Percentiles rank a stretch among this genome's conserved stretches.
Conservation (phyloP, 768 basidiomycete species). For the Tephrocybe rancida region DNA sequence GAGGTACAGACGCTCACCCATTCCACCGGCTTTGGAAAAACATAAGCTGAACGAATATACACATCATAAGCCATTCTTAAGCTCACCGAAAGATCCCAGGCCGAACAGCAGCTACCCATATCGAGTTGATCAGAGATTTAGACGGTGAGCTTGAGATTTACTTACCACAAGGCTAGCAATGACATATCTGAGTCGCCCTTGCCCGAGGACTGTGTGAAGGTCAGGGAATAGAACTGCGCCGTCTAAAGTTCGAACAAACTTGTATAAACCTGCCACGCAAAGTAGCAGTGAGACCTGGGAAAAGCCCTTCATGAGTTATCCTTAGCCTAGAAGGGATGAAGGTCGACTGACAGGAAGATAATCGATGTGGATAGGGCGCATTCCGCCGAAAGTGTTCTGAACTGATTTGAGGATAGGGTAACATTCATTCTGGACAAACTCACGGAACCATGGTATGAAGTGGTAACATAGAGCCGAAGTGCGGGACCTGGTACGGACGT, state of each 20-base stretch:
- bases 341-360: conserved; percentile 31
- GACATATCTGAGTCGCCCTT: no score
- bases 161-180: no score
- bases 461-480: conserved; percentile 33
- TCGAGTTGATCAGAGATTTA: no score
- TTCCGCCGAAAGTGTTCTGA: conserved; percentile 32
- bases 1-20: not conserved
- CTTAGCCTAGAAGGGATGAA: not conserved
- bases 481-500: no score
- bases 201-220: no score
- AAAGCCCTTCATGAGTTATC: not conserved
- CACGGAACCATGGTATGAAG: conserved; percentile 32
- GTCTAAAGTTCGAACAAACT: conserved; percentile 17
- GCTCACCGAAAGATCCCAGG: conserved; percentile 5
- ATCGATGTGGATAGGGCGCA: conserved; percentile 36
- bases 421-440: not conserved
- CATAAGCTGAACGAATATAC: not conserved
- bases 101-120: no score
- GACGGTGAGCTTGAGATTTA: no score
- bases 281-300: conserved; percentile 35
- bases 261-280: conserved; percentile 33
- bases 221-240: not conserved
- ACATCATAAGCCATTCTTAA: not conserved
- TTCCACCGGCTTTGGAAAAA: not conserved
- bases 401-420: not conserved